phyloP scores from a whole-genome alignment of 805 yeast species.

The Maudiozyma serrabonitensis region DNA sequence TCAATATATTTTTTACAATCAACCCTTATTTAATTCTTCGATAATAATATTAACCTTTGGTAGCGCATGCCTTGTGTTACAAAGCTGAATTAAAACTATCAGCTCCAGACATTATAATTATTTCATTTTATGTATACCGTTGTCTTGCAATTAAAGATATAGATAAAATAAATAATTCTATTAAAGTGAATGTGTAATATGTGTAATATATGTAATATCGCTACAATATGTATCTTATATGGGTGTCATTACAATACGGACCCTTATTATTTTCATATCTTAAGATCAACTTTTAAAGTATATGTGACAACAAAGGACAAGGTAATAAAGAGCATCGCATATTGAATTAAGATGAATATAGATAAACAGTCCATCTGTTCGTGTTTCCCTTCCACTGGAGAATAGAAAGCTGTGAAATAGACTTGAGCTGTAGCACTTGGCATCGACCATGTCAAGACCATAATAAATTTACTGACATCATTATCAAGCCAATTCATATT shows the following conservation, averaged over 20 bases:
- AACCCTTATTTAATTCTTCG: background rate
- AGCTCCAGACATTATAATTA: too few species aligned
- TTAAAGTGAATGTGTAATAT: too few species aligned
- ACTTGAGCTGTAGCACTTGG: constrained; percentile 88
- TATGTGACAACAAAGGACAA: constrained; percentile 70
- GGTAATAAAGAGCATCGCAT: constrained; percentile 51
- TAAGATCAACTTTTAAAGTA: constrained; percentile 24
- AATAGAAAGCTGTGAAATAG: constrained; percentile 79
- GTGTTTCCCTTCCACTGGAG: constrained; percentile 51
- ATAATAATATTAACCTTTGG: too few species aligned
- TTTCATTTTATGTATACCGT: too few species aligned
- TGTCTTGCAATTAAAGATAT: too few species aligned
- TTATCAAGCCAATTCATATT: constrained; percentile 54
- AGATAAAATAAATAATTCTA: too few species aligned
- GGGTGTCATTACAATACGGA: too few species aligned
- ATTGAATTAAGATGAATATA: constrained; percentile 56
- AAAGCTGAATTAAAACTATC: too few species aligned
- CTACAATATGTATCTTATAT: too few species aligned
- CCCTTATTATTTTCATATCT: background rate
- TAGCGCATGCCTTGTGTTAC: too few species aligned
- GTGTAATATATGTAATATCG: too few species aligned
- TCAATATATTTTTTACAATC: too few species aligned
- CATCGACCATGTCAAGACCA: constrained; percentile 64
- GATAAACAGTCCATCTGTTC: constrained; percentile 75
- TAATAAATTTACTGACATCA: constrained; percentile 56